Conservation (phyloP, 805 yeast species). For the Clavispora santaluciae region DNA sequence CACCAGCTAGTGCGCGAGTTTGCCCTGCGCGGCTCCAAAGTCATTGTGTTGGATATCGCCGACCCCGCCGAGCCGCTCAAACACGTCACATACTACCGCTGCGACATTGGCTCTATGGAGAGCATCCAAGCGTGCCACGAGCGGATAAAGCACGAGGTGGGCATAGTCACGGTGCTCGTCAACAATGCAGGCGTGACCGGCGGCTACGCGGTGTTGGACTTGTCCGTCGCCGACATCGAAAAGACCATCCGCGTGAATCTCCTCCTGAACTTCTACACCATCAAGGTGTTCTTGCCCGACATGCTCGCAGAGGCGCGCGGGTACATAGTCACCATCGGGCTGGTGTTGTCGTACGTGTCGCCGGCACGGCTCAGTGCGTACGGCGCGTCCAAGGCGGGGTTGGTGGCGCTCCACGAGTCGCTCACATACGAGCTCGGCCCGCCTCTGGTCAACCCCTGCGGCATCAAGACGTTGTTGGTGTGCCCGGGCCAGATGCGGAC, state of each 20-base stretch:
- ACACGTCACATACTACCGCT: conserved; percentile 51
- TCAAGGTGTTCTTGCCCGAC: conserved; percentile 65
- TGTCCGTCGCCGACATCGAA: conserved; percentile 56
- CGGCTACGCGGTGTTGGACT: conserved; percentile 53
- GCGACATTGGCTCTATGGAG: conserved; percentile 62
- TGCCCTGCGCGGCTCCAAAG: conserved; percentile 38
- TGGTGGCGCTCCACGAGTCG: conserved; percentile 80
- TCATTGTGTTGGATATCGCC: conserved; percentile 62
- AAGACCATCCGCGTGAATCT: conserved; percentile 63
- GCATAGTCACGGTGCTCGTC: conserved; percentile 61
- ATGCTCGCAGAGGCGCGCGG: conserved; percentile 65
- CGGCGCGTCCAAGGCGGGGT: conserved; percentile 87
- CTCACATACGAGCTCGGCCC: conserved; percentile 64
- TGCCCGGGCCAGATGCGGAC: conserved; percentile 89
- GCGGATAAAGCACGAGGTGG: conserved; percentile 44
- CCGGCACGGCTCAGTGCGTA: conserved; percentile 81
- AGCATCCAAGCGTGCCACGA: conserved; percentile 40
- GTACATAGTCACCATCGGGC: conserved; percentile 73
- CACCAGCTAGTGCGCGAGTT: conserved; percentile 50
- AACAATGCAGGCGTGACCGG: conserved; percentile 81
- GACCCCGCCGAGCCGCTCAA: conserved; percentile 33
- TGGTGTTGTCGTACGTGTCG: conserved; percentile 78
- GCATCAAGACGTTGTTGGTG: conserved; percentile 68
- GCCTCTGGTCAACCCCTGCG: conserved; percentile 39
- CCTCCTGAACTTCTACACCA: conserved; percentile 63